Evolutionary conservation across 768 basidiomycete genomes (phyloP), one percentile per base, ranked within the genome.

Genomic region (Postia placenta): DNA sequence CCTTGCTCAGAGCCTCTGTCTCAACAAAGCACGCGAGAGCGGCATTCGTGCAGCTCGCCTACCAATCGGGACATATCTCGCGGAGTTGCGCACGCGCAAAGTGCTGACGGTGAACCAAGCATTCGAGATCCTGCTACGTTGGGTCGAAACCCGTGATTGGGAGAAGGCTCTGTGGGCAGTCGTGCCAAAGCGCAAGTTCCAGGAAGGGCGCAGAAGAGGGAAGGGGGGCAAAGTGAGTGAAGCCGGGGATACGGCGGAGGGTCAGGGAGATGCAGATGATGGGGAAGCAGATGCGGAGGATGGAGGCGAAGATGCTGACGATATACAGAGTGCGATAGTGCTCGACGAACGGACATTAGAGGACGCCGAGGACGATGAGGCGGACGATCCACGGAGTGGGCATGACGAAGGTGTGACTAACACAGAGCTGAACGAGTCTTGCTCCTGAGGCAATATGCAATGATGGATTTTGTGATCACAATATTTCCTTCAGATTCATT

Each of bases 31-130:
- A 2, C 72, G 78, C 33, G 70, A 71, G 43, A 78, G 86, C 30
- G 79, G 78, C 4, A 77, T 98, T 47, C 79, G 84, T 37, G 87
- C 92, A 35, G 96, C 93, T 3, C 84, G 89, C 43, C 79, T 99
- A 47, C 96, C 96, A 2, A 98, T 99, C 47, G 90, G 92, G n/a
- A 85, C 83, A 48, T 96, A 90, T 64, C 72, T 98, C 28, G 75
- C 85, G 38, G 78, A 85, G 42, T 72, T 99, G 49, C 77, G 85
- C 26, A 93, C 94, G 9, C 83, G 96, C 53, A 98, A 97, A 60
- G 92, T 99, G 26, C 74, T 99, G 54, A 99, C 96, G 1, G 93
- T 99, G 47, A 98, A 99, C 66, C 96, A 97, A 69, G 80, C 78
- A 37, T 89, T 94, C 61, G 92, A 95, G 65, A 96, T 98, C 56